phyloP scores from a whole-genome alignment of 1,139 yeast species.

The Kazachstania sp. region DNA sequence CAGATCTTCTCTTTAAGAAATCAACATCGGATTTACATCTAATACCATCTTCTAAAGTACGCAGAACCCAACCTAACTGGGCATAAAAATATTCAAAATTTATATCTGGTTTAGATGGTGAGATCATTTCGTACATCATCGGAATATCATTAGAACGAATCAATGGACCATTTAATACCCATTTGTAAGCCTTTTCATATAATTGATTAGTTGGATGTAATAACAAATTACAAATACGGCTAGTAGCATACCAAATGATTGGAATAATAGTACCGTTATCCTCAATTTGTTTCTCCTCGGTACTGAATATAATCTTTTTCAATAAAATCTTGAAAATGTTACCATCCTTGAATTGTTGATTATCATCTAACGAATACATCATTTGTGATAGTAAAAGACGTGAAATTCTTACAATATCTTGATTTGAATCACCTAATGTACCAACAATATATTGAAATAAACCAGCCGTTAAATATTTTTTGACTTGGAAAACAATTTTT shows the following conservation, averaged over 20 bases:
- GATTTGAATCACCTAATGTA: conserved; percentile 48
- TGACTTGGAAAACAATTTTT: conserved; percentile 41
- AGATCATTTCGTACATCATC: conserved; percentile 43
- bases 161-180: conserved; percentile 41
- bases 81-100: conserved; percentile 48
- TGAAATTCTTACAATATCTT: conserved; percentile 43
- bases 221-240: conserved; percentile 50
- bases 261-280: conserved; percentile 31
- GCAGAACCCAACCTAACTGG: conserved; percentile 62
- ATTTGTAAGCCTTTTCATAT: conserved; percentile 59
- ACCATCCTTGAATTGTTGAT: conserved; percentile 48
- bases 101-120: conserved; percentile 31
- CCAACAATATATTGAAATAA: conserved; percentile 51
- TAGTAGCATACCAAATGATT: conserved; percentile 39
- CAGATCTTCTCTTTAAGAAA: conserved; percentile 42
- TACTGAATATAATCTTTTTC: conserved; percentile 45
- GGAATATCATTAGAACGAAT: conserved; percentile 57
- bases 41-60: conserved; percentile 40
- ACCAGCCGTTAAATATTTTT: conserved; percentile 49
- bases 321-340: conserved; percentile 49
- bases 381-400: conserved; percentile 38
- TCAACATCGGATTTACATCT: conserved; percentile 44
- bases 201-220: conserved; percentile 62
- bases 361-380: conserved; percentile 31
- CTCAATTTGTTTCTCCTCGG: conserved; percentile 4